Base-by-base conservation (phyloP, 192 early-diverging fungal species). In the Coemansia sp. region DNA sequence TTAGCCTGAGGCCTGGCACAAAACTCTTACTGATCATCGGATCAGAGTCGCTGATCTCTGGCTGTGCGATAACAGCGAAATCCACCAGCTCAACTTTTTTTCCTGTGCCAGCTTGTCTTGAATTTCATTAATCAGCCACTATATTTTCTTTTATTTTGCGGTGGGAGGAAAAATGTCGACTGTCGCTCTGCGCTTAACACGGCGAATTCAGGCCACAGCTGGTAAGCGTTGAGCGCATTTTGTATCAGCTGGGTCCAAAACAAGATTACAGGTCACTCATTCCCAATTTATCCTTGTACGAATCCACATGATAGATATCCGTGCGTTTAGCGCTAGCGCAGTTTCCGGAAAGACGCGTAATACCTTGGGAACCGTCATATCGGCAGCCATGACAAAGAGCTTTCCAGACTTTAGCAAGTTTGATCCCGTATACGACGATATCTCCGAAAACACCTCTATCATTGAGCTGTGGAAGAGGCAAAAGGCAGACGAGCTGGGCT, bases 401-500 rank as follows among this genome's bases (percentile, higher is more conserved):
- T 33, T 70, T 13, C 61, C 67, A n/a, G 71, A 79, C 53, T 66
- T 77, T 46, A 59, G 43, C 28, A 67, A 60, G 62, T 62, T 82
- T 24, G 65, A 77, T 50, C 76, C 67, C 36, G 40, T 82, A 42
- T 82, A 77, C 46, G 80, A 83, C 62, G 69, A 74, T 31, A 58
- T 77, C 36, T 51, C 57, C 6, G 74, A 65, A 18, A 83, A 83
- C 66, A 69, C 66, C 43, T 74, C 75, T 11, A 65, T 83, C 10
- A 77, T 83, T 35, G 59, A 77, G 20, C 62, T 83, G 24, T 83
- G 80, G 80, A 77, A 73, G 69, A 70, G 58, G 61, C 71, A 74
- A 39, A 76, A 83, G 71, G 75, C 76, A 26, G 31, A 59, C 36
- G 62, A 71, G 66, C 61, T 71, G 9, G 65, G 66, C 5, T 38